Conservation (phyloP, 1,139 yeast species). For the Geotrichum aggregatum region DNA sequence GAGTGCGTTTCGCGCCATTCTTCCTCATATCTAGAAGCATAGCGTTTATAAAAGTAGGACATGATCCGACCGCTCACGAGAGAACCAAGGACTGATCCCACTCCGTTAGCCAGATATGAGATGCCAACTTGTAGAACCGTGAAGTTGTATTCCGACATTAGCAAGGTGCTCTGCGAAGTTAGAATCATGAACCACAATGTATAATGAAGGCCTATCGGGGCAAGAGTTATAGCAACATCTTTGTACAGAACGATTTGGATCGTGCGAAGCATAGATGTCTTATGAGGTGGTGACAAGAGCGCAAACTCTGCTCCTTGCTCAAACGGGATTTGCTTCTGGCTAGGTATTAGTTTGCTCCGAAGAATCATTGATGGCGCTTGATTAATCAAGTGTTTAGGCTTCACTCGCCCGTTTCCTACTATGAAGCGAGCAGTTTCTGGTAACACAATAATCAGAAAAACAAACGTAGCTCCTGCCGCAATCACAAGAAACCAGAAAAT, state of each 20-base stretch:
- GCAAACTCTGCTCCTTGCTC: slow-evolving; percentile 28
- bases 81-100: slow-evolving; percentile 40
- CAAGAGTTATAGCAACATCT: slow-evolving; percentile 40
- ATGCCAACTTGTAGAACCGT: slow-evolving; percentile 56
- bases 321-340: slow-evolving; percentile 23
- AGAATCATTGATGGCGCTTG: slow-evolving; percentile 41
- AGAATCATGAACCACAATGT: slow-evolving; percentile 67
- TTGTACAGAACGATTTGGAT: slow-evolving; percentile 35
- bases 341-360: slow-evolving; percentile 20
- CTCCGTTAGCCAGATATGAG: slow-evolving; percentile 47
- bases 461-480: slow-evolving; percentile 48
- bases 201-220: slow-evolving; percentile 60
- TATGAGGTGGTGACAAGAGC: slow-evolving; percentile 40
- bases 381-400: slow-evolving; percentile 44
- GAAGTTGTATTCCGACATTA: slow-evolving; percentile 49
- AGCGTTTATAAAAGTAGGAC: slow-evolving; percentile 33
- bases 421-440: slow-evolving; percentile 71
- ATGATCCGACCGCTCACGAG: slow-evolving; percentile 36
- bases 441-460: slow-evolving; percentile 37
- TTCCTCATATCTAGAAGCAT: slow-evolving; percentile 50
- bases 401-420: slow-evolving; percentile 63
- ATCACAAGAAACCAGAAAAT: slow-evolving; percentile 72
- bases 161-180: slow-evolving; percentile 57
- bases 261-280: slow-evolving; percentile 39
- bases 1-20: slow-evolving; percentile 23